Percentiles rank a stretch among this genome's conserved stretches.
Evolutionary conservation across 768 basidiomycete species (phyloP).

Genomic region (Rhodosporidiobolus odoratus): DNA sequence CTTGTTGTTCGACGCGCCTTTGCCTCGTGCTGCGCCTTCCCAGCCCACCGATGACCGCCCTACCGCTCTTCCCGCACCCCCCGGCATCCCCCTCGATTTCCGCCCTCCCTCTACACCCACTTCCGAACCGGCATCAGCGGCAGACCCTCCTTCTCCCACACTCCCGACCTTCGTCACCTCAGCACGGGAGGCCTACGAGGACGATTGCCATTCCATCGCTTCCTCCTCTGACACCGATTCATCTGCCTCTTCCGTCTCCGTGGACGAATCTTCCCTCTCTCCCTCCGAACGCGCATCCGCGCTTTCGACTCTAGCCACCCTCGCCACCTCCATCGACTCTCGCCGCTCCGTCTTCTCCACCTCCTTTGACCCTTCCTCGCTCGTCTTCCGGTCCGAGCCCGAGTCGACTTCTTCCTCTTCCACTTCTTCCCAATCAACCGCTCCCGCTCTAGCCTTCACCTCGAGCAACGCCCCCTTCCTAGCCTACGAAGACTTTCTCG

Average conservation of each 20-base stretch:
- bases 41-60: no score
- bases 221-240: not conserved
- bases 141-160: no score
- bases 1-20: no score
- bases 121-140: no score
- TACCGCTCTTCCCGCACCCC: no score
- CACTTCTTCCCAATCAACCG: not conserved
- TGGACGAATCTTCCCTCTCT: not conserved
- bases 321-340: not conserved
- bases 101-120: no score
- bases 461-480: not conserved
- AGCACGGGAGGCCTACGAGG: no score
- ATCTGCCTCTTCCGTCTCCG: not conserved
- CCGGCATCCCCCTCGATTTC: no score
- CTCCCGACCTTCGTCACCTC: not conserved
- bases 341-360: not conserved
- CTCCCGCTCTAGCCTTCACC: not conserved
- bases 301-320: not conserved
- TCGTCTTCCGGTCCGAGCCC: no score
- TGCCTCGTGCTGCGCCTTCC: no score
- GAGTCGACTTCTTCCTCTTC: no score
- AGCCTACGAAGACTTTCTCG: not conserved
- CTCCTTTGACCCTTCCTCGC: not conserved
- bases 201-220: not conserved
- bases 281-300: not conserved